A percentile compares a stretch with the other conserved stretches of the same genome.
Evolutionary conservation across 352 stramenopile genomes (phyloP).

Genomic region (Elongisporangium anandrum): DNA sequence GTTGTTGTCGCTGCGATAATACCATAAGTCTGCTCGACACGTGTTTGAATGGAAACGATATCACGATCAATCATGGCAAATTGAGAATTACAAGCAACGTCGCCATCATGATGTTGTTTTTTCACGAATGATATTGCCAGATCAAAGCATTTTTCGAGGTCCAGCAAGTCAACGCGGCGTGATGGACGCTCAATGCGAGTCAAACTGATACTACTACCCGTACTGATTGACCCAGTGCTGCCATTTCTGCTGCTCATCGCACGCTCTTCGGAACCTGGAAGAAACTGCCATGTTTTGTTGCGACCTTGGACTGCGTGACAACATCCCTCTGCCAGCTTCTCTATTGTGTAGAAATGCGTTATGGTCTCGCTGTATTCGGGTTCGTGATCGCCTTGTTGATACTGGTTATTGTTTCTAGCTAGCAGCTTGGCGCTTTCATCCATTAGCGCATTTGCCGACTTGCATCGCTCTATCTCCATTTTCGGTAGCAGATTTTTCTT

Average conservation of each 20-base stretch:
- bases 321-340: constrained; percentile 64
- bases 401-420: not conserved
- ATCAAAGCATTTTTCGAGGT: constrained; percentile 70
- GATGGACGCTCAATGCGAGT: constrained; percentile 57
- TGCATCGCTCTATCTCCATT: constrained; percentile 22
- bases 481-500: constrained; percentile 38
- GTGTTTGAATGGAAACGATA: constrained; percentile 51
- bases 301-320: constrained; percentile 66
- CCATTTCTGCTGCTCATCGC: constrained; percentile 23
- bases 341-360: constrained; percentile 77
- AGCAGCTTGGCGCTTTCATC: not conserved
- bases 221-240: constrained; percentile 17
- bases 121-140: constrained; percentile 54
- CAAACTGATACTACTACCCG: constrained; percentile 30
- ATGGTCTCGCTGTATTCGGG: constrained; percentile 27
- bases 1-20: not conserved
- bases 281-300: constrained; percentile 73
- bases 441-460: constrained; percentile 17
- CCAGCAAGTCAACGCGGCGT: constrained; percentile 56
- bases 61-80: constrained; percentile 64
- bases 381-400: constrained; percentile 4
- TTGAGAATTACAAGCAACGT: constrained; percentile 37
- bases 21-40: constrained; percentile 29
- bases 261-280: constrained; percentile 55
- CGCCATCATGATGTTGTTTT: constrained; percentile 33